Evolutionary conservation across 768 basidiomycete species (phyloP).

Genomic region (Pleurotus sapidus): DNA sequence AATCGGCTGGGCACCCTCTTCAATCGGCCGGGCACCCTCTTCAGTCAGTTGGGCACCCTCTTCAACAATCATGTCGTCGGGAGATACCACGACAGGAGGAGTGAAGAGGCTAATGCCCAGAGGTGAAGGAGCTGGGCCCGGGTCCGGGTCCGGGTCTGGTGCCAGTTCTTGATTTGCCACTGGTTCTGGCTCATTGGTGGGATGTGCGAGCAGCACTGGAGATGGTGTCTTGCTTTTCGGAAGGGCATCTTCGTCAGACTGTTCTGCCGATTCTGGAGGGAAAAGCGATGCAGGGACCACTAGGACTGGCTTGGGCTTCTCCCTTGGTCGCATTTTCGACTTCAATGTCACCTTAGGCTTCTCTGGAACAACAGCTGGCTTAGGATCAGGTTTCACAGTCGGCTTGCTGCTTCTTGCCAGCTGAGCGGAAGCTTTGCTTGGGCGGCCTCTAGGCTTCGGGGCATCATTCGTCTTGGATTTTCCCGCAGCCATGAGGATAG

Average conservation of each 20-base stretch:
- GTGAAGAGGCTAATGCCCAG: no score
- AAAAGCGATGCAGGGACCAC: constrained; percentile 9
- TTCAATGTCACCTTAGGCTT: constrained; percentile 28
- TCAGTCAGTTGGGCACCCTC: no score
- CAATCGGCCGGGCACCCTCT: no score
- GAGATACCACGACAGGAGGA: no score
- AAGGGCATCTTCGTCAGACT: constrained; percentile 9
- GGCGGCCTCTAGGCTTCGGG: constrained; percentile 1
- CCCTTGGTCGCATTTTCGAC: constrained; percentile 19
- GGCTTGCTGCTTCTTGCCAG: constrained; percentile 10
- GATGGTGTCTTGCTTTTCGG: constrained; percentile 4
- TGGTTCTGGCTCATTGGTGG: neutral
- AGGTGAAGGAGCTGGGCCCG: neutral
- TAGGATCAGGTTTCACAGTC: constrained; percentile 4
- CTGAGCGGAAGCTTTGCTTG: constrained; percentile 6
- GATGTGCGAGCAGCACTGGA: neutral
- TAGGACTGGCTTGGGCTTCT: constrained; percentile 23
- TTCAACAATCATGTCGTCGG: no score
- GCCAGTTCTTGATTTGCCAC: neutral
- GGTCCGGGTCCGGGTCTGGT: neutral
- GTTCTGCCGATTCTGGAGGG: constrained; percentile 25
- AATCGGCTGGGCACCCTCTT: no score
- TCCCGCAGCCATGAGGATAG: constrained; percentile 2
- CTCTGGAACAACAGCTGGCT: constrained; percentile 4
- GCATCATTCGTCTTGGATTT: constrained; percentile 4